Conservation (phyloP, 2,329 filamentous ascomycete genomes). For the Phyllosticta citrichinensis region DNA sequence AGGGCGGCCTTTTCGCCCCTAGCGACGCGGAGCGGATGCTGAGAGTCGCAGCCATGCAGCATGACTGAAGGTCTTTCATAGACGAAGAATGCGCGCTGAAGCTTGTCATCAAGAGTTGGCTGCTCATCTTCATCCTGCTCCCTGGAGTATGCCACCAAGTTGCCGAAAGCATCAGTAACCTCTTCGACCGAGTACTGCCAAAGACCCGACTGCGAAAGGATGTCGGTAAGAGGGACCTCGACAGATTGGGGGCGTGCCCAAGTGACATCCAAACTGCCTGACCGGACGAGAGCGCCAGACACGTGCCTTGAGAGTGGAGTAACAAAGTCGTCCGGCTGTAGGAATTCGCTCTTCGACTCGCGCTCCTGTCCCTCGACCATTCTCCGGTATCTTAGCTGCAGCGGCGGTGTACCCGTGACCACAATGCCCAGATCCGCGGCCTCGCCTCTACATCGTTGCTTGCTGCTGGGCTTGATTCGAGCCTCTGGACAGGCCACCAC, state of each 20-base stretch:
- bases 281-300: conserved; percentile 48
- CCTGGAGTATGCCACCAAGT: conserved; percentile 64
- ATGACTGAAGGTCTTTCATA: conserved; percentile 72
- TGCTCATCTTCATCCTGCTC: conserved; percentile 58
- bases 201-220: conserved; percentile 64
- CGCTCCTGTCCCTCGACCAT: conserved; percentile 74
- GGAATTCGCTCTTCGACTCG: conserved; percentile 73
- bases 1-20: conserved; percentile 59
- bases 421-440: conserved; percentile 76
- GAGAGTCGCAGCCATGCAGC: conserved; percentile 65
- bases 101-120: conserved; percentile 31
- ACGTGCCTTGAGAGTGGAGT: conserved; percentile 62
- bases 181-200: conserved; percentile 91
- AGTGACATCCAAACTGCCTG: conserved; percentile 54
- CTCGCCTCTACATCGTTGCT: conserved; percentile 73
- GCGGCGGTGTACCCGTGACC: conserved; percentile 77
- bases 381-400: conserved; percentile 87
- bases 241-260: conserved; percentile 74
- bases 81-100: conserved; percentile 72
- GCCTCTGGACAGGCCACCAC: conserved; percentile 81
- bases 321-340: conserved; percentile 77
- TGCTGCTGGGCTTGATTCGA: conserved; percentile 53
- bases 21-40: conserved; percentile 72
- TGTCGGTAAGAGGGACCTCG: conserved; percentile 79
- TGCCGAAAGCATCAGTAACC: conserved; percentile 83